These are phyloP conservation scores for Erythrophleum ivorense DNA, from an alignment of 331 rosid species.

Conservation along the genomic window DNA sequence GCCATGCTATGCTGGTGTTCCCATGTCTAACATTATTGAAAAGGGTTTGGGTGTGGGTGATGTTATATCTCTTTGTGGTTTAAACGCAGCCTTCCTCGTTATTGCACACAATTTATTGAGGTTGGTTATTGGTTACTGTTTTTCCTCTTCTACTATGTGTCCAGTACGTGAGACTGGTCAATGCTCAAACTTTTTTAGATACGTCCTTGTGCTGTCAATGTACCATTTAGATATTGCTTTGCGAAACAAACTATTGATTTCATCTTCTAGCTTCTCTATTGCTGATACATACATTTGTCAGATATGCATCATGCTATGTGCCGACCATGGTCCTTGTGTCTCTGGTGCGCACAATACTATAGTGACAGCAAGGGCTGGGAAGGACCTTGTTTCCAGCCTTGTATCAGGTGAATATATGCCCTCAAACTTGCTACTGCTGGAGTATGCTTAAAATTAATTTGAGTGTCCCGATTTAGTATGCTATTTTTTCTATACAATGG, in stretches of 20 bases:
- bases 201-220: constrained; percentile 22
- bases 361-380: constrained; percentile 99
- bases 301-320: constrained; percentile 98
- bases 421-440: constrained; percentile 27
- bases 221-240: constrained; percentile 35
- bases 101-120: constrained; percentile 95
- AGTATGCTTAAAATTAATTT: constrained; percentile 19
- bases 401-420: constrained; percentile 76
- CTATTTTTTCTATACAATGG: constrained; percentile 20
- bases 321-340: constrained; percentile 99
- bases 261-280: constrained; percentile 20
- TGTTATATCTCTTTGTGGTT: constrained; percentile 99
- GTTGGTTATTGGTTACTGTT: constrained; percentile 46
- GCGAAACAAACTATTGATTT: constrained; percentile 22
- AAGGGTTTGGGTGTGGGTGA: constrained; percentile 83
- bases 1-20: constrained; percentile 83
- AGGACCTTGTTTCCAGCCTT: constrained; percentile 96
- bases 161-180: constrained; percentile 10
- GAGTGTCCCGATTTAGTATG: constrained; percentile 2
- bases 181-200: constrained; percentile 20
- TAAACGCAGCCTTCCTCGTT: constrained; percentile 98
- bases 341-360: constrained; percentile 99
- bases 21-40: constrained; percentile 80
- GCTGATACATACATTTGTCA: constrained; percentile 50
- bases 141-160: constrained; percentile 17